Evolutionary conservation across 495 filamentous ascomycete species (phyloP), one percentile per base, ranked within the genome.

Genomic region (Clohesyomyces aquaticus): DNA sequence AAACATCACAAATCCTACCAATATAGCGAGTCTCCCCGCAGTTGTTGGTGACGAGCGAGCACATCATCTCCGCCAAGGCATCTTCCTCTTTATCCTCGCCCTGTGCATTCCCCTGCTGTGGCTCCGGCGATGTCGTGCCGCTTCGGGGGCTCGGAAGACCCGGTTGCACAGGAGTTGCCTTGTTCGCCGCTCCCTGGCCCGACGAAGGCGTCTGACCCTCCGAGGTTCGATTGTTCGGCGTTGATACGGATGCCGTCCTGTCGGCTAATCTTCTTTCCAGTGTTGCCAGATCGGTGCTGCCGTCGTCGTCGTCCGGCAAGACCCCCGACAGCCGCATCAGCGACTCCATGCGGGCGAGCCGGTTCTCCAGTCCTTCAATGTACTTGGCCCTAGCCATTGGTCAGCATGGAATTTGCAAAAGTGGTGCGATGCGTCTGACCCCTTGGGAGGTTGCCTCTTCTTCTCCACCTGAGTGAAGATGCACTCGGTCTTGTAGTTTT

Each of bases 401-500:
- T 66, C 21, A 69, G 70, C 35, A 16, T n/a, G n/a, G n/a, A n/a
- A n/a, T n/a, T n/a, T n/a, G n/a, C n/a, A n/a, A n/a, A n/a, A n/a
- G n/a, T n/a, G 21, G 41, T 22, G 47, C 59, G 47, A 66, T 84
- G 32, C 14, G 53, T 45, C 57, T 83, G 21, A 96, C 90, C 94
- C 93, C 83, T 98, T 98, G 8, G 94, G 94, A 18, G 94, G 94
- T 80, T 90, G 93, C 60, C 94, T 84, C 82, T 98, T 98, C 86
- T 98, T 98, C 79, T 98, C 94, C 22, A 97, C 92, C 70, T 96
- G 91, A 4, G 94, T 98, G 72, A 96, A 98, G 56, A 98, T 84
- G 72, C 94, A 98, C 69, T 97, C 93, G 9, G 91, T 96, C 81
- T 96, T 97, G 81, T 98, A 97, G 75, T 98, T 98, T 72, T 88